Base-by-base conservation (phyloP, 208 protist species). In the Leishmania aethiopica region DNA sequence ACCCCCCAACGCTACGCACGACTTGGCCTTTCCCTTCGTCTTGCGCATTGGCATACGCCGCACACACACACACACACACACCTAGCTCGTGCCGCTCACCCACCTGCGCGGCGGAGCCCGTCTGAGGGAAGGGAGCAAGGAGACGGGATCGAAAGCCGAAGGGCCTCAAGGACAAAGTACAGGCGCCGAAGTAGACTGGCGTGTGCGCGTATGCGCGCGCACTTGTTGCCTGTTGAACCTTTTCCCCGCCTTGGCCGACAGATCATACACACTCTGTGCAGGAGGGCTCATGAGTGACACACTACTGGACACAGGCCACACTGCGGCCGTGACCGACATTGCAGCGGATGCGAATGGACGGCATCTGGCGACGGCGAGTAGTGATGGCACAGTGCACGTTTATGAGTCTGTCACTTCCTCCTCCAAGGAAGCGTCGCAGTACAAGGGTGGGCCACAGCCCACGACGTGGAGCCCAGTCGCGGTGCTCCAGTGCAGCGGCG, bases 221-320 rank as follows among this genome's bases (percentile, higher is more conserved):
- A 53, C 42, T 51, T 74, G 40, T 53, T 55, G 2, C 28, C 32
- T 37, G 45, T 35, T 35, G 10, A 69, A 17, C 17, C 32, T 13
- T 40, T 40, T 37, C 62, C 15, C 32, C 32, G 32, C 40, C 32
- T 40, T 69, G 32, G 62, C 5, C 32, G 32, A 69, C 62, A 7
- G 5, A 10, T 40, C 62, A 40, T 40, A 51, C 32, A 7, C 70
- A 51, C 42, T 1, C 28, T 74, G 28, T 22, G 45, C 35, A 42
- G 7, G 28, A 6, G 28, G 37, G 57, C 15, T 35, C 15, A 79
- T 80, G 70, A 88, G 80, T 32, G 84, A 91, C 69, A 84, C 79
- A 25, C 15, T 95, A 7, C 62, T 95, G 59, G 92, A 97, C 32
- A 95, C 94, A 1, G 88, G 90, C 76, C 93, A 97, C 78, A 74